phyloP scores from a whole-genome alignment of 257 asterid species.

The Forsythia viridissima region DNA sequence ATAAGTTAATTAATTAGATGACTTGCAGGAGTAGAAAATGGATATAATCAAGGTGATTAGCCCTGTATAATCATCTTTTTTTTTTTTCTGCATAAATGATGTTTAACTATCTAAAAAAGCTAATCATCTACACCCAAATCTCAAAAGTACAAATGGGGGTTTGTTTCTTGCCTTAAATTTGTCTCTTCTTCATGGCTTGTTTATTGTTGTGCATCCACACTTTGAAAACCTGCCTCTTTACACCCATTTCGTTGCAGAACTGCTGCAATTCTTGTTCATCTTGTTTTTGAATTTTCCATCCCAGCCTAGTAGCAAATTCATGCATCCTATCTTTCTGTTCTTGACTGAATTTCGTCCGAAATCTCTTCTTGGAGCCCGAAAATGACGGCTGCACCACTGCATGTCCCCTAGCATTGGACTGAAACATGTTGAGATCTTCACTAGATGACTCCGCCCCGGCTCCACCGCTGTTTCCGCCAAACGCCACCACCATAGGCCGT shows the following conservation, averaged over 20 bases:
- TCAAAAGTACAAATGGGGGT: background rate
- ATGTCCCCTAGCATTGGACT: constrained; percentile 25
- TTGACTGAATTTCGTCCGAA: constrained; percentile 65
- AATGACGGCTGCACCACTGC: constrained; percentile 21
- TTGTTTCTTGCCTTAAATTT: constrained; percentile 20
- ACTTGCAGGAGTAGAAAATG: background rate
- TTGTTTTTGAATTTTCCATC: constrained; percentile 67
- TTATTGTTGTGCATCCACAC: constrained; percentile 91
- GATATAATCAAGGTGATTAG: background rate
- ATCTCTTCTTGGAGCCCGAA: constrained; percentile 57
- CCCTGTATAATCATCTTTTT: background rate
- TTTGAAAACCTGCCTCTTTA: constrained; percentile 70
- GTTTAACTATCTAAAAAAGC: background rate
- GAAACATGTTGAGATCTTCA: constrained; percentile 55
- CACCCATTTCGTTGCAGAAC: constrained; percentile 55
- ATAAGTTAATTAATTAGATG: background rate
- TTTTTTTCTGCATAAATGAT: background rate
- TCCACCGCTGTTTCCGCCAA: constrained; percentile 48
- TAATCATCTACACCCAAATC: background rate
- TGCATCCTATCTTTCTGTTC: constrained; percentile 67
- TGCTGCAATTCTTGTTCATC: constrained; percentile 56
- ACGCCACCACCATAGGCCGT: constrained; percentile 45
- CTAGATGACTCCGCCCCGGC: constrained; percentile 63
- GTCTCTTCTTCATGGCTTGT: constrained; percentile 69
- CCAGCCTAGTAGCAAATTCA: constrained; percentile 57